Conservation (phyloP, 305 asterid genomes). For the Lippia alba region DNA sequence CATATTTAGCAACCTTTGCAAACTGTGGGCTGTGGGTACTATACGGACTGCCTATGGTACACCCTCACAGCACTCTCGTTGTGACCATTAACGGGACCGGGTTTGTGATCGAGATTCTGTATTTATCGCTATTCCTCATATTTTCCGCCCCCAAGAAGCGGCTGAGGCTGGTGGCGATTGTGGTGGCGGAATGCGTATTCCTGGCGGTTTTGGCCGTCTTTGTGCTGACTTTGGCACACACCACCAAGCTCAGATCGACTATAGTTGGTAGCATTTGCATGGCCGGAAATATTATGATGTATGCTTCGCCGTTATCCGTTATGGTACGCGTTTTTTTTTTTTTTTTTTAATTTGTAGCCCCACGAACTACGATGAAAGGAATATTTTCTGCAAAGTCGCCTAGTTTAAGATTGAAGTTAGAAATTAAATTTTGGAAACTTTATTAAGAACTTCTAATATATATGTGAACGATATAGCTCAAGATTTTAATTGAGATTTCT, state of each 20-base stretch:
- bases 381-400: background rate
- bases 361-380: no score
- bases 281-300: constrained; percentile 77
- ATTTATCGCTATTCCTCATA: constrained; percentile 49
- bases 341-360: background rate
- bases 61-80: constrained; percentile 74
- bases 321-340: constrained; percentile 59
- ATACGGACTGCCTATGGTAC: constrained; percentile 82
- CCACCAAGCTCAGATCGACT: constrained; percentile 57
- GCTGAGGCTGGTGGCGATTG: constrained; percentile 39
- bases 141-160: constrained; percentile 51
- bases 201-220: constrained; percentile 53
- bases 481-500: no score
- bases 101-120: constrained; percentile 58
- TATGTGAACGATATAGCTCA: no score
- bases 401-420: no score
- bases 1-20: constrained; percentile 73
- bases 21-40: constrained; percentile 87
- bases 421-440: no score
- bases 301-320: constrained; percentile 80
- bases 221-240: constrained; percentile 58
- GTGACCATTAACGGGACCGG: constrained; percentile 82
- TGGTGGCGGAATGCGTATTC: constrained; percentile 50
- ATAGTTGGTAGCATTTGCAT: constrained; percentile 75
- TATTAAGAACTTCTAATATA: no score